Evolutionary conservation across 148 eudicot genomes (phyloP).

Genomic region (Silene conica): DNA sequence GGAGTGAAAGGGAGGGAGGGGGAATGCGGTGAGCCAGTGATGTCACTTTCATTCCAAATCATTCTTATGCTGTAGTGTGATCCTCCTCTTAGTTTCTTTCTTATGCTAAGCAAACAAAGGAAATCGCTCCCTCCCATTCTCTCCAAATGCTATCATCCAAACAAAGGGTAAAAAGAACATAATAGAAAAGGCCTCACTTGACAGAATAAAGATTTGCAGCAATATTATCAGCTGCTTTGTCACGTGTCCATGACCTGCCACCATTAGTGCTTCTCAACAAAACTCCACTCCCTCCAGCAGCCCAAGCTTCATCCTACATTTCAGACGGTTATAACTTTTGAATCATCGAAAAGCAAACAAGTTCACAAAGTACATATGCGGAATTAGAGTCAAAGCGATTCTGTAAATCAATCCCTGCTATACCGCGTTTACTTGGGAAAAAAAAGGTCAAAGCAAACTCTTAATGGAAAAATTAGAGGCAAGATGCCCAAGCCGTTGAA

Average conservation of each 20-base stretch:
- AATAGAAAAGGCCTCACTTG: constrained; percentile 52
- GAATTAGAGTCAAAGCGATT: not conserved
- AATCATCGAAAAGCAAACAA: not conserved
- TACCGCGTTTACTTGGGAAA: not conserved
- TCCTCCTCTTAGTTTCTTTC: too few relatives aligned
- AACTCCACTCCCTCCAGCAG: constrained; percentile 98
- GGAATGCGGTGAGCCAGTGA: too few relatives aligned
- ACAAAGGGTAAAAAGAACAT: not conserved
- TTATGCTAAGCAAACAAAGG: too few relatives aligned
- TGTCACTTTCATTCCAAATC: too few relatives aligned
- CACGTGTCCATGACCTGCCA: constrained; percentile 94
- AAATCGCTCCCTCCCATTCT: too few relatives aligned
- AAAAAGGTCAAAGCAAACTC: not conserved
- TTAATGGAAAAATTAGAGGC: not conserved
- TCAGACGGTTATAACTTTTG: constrained; percentile 7
- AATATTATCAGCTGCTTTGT: constrained; percentile 96
- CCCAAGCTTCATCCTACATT: constrained; percentile 95
- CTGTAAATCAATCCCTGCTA: not conserved
- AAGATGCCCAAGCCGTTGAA: not conserved
- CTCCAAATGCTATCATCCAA: too few relatives aligned
- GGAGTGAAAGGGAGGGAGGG: too few relatives aligned
- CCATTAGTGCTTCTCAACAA: constrained; percentile 86
- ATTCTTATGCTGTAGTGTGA: too few relatives aligned
- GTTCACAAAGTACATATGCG: not conserved
- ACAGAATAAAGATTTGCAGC: constrained; percentile 98